A percentile compares a stretch with the other conserved stretches of the same genome.
Conservation (phyloP, 352 stramenopile species). For the Phytophthora macrochlamydospora region DNA sequence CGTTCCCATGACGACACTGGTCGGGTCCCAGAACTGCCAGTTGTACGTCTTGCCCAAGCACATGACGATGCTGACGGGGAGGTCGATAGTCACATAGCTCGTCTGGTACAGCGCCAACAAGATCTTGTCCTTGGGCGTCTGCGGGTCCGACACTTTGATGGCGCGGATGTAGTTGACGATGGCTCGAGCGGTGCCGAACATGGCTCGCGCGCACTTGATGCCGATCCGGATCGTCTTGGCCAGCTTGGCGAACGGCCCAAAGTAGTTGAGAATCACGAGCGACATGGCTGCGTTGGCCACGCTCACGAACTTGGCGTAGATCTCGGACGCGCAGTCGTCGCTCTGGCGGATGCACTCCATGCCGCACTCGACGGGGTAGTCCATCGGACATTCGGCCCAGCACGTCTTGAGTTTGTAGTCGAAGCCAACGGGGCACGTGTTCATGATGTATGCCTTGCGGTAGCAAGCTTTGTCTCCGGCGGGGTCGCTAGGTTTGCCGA, state of each 20-base stretch:
- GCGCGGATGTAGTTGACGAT: conserved; percentile 19
- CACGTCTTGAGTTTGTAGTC: conserved; percentile 44
- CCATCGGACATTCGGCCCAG: conserved; percentile 54
- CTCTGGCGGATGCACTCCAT: conserved; percentile 56
- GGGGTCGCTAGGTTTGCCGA: conserved; percentile 19
- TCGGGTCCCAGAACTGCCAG: conserved; percentile 6
- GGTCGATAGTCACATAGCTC: conserved; percentile 23
- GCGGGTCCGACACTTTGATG: conserved; percentile 17
- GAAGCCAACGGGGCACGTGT: conserved; percentile 31
- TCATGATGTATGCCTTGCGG: conserved; percentile 33
- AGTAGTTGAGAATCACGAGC: conserved; percentile 33
- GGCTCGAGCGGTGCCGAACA: conserved; percentile 30
- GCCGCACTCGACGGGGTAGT: conserved; percentile 53
- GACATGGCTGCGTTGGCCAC: conserved; percentile 37
- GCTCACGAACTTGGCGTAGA: conserved; percentile 40
- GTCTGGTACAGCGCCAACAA: conserved; percentile 22
- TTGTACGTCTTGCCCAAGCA: conserved; percentile 18
- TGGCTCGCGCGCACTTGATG: conserved; percentile 23
- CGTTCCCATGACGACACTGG: conserved; percentile 11
- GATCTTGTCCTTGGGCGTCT: conserved; percentile 16
- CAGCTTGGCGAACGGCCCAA: conserved; percentile 26
- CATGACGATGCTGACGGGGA: conserved; percentile 17
- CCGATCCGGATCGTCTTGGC: conserved; percentile 11
- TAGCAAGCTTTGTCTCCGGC: conserved; percentile 25
- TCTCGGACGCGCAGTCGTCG: conserved; percentile 30